These are phyloP conservation scores for Elsinoe batatas DNA, from an alignment of 2,329 filamentous ascomycete genomes.

Conservation along the genomic window DNA sequence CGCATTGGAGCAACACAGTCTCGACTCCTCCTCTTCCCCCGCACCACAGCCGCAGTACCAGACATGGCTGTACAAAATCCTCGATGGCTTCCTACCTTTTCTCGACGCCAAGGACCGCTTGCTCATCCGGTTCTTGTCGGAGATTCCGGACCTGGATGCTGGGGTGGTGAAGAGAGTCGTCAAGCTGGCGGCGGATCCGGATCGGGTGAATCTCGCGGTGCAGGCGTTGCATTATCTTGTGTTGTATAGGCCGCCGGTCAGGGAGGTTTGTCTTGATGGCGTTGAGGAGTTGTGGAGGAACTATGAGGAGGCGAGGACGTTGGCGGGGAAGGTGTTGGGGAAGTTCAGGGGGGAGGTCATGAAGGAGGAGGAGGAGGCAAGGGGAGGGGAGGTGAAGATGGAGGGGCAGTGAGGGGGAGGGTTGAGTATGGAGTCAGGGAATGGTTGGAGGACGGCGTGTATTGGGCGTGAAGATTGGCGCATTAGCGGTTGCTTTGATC, in stretches of 20 bases:
- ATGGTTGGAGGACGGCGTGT: not conserved
- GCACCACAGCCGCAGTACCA: constrained; percentile 52
- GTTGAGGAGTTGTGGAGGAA: constrained; percentile 49
- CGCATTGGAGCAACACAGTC: constrained; percentile 33
- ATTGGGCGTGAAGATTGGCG: not conserved
- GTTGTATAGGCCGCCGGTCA: constrained; percentile 50
- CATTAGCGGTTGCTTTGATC: not conserved
- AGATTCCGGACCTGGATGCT: constrained; percentile 70
- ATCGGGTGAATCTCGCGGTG: constrained; percentile 50
- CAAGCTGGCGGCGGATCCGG: constrained; percentile 53
- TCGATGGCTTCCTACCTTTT: constrained; percentile 83
- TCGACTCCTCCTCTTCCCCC: not conserved
- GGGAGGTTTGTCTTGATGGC: constrained; percentile 48
- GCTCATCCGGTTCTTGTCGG: constrained; percentile 80
- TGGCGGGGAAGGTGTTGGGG: constrained; percentile 43
- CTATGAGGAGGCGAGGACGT: constrained; percentile 38
- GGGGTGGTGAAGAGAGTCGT: constrained; percentile 63
- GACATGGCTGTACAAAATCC: constrained; percentile 65
- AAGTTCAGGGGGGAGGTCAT: constrained; percentile 46
- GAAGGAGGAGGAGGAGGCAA: constrained; percentile 20
- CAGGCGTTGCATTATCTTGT: constrained; percentile 49
- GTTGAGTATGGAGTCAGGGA: not conserved
- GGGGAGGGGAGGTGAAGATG: constrained; percentile 13
- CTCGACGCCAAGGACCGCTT: constrained; percentile 75
- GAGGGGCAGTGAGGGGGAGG: not conserved